Base-by-base conservation (phyloP, 257 asterid species). In the Plectranthus barbatus region DNA sequence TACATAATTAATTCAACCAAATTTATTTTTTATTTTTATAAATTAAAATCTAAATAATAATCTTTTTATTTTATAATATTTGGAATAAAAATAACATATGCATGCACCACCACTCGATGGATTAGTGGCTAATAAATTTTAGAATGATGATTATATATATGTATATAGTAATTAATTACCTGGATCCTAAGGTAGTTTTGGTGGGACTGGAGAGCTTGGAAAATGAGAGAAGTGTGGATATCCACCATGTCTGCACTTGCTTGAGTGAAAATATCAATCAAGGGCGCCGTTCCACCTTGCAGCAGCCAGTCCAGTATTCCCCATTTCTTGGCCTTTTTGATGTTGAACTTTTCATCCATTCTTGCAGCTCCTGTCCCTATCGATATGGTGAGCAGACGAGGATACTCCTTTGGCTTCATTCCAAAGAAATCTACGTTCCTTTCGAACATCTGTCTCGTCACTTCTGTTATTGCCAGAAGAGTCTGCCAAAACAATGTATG, bases 221-320 rank as follows among this genome's bases (percentile, higher is more conserved):
- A 82, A 4, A 69, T 5, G 66, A 78, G 48, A 9, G 86, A 74
- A 46, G 60, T 68, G 58, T 84, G 86, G 56, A 62, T 67, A 60
- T 84, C 88, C 9, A 84, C 86, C 84, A 81, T 79, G 70, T 82
- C 85, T 2, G 76, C 77, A 67, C 83, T 73, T 0, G 80, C 83
- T 71, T 84, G 80, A 44, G 36, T 40, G 62, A 80, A 82, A 4
- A 76, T 80, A 18, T 84, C 92, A 9, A 84, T 18, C 37, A 84
- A 52, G 1, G 85, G 92, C 10, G 74, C 24, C 7, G 84, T 74
- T 7, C 81, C 79, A 3, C 80, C 81, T 1, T 63, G 12, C 0
- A 18, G 10, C 4, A 84, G 56, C 92, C 92, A 84, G 31, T 77
- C 69, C 4, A 78, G 0, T 6, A 80, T 62, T 4, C 92, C 84